Evolutionary conservation across 2,329 filamentous ascomycete genomes (phyloP), one percentile per base, ranked within the genome.

Genomic region (Diplocarpon rosae): DNA sequence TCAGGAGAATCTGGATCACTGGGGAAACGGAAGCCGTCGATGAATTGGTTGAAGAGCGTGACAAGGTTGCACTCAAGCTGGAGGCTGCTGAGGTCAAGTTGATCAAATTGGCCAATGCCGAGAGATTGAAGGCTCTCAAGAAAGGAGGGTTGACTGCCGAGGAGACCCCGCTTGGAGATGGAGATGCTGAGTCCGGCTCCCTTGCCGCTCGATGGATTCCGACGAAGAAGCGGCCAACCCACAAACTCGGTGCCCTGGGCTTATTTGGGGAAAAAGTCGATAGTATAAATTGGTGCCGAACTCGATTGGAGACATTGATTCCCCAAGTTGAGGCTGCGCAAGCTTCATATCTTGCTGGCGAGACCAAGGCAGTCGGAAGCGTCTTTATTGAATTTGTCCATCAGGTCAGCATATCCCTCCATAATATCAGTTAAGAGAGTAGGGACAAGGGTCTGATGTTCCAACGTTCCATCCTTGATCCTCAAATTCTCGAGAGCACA

Each of bases 351-450:
- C 74, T 72, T 39, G 66, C 70, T 20, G 78, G 83, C 41, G 73
- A 84, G 32, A 77, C 71, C 37, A 74, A 78, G 49, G 74, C 78
- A 50, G 41, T 50, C 43, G 59, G 59, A 42, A 82, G 87, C 16
- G 85, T 92, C 10, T 98, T 98, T 57, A 80, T 98, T 52, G 89
- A 96, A 61, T 98, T 96, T 59, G 72, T 76, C 49, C 78, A 74
- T 1, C 86, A 95, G 20, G 20, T 24, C 3, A 24, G 20, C 20
- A 24, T 24, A 24, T 24, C 20, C 20, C 3, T 24, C 20, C 20
- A 24, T 24, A 7, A 24, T 24, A 24, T 24, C 7, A n/a, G 20
- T 24, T 24, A 24, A 24, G 7, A 7, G 20, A 3, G 7, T 24
- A n/a, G n/a, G n/a, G n/a, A n/a, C 20, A 24, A 24, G 20, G 20